Evolutionary conservation across 495 filamentous ascomycete species (phyloP).

Genomic region (Hyaloscypha bicolor): DNA sequence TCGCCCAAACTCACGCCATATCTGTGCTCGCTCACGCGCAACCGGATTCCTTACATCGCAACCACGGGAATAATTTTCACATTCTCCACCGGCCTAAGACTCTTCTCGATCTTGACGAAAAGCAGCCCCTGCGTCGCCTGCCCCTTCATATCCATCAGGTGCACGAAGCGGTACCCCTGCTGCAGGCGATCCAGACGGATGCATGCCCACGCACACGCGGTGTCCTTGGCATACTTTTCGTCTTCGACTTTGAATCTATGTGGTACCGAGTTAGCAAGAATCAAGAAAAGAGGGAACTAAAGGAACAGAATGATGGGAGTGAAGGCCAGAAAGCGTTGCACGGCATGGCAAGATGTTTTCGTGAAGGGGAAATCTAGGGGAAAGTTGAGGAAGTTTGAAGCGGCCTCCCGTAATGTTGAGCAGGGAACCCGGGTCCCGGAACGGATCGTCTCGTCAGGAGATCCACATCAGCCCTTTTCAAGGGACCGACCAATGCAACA

Average conservation of each 20-base stretch:
- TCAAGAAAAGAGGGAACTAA: neutral
- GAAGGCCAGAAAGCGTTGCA: neutral
- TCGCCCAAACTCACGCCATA: constrained; percentile 3
- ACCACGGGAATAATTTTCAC: constrained; percentile 1
- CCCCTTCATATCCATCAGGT: constrained; percentile 67
- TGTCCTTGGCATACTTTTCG: constrained; percentile 69
- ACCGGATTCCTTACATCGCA: too few relatives aligned
- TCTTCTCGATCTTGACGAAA: constrained; percentile 53
- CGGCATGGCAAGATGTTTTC: neutral
- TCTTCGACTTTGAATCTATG: constrained; percentile 82
- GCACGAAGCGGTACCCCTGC: constrained; percentile 75
- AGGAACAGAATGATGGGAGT: too few relatives aligned
- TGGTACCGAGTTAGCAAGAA: neutral
- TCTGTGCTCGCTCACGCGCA: too few relatives aligned
- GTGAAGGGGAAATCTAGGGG: neutral
- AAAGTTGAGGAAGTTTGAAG: neutral
- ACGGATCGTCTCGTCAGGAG: neutral
- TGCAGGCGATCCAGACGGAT: constrained; percentile 79
- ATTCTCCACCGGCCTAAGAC: constrained; percentile 7
- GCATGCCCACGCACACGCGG: constrained; percentile 84
- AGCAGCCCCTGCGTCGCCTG: constrained; percentile 62
- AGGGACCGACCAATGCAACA: neutral
- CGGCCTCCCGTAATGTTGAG: neutral
- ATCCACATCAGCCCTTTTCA: neutral
- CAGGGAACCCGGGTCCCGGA: neutral